Evolutionary conservation across 2,329 filamentous ascomycete genomes (phyloP), one percentile per base, ranked within the genome.

Genomic region (Anthostomella pinea): DNA sequence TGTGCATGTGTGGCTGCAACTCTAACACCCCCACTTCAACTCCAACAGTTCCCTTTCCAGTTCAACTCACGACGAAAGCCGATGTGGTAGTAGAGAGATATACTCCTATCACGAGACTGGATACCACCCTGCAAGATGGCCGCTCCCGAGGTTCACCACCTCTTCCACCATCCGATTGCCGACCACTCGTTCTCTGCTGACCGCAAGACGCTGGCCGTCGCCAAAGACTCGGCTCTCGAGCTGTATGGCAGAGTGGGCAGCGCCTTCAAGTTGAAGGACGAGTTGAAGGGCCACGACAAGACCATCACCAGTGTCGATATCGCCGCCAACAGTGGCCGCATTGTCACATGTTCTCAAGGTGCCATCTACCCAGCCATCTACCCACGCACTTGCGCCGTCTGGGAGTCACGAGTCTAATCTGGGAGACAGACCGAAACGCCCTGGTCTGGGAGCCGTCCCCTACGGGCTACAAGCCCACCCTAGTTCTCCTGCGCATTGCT

Each of bases 141-240:
- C 37, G 65, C 83, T 42, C 87, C 90, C 49, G 87, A 97, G 75
- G 86, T 95, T 41, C 88, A 97, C 69, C 90, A 97, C 60, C 84
- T 98, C 51, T 98, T 98, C 72, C 89, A 97, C 71, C 81, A 85
- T 54, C 89, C 91, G 45, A 96, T 98, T 60, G 87, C 88, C 51
- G 93, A 98, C 73, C 93, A 98, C 68, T 96, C 91, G 39, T 98
- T 98, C 79, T 95, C 90, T 49, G 82, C 88, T 46, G 93, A 98
- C 69, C 87, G 83, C 62, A 73, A 82, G 63, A 90, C 85, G 18
- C 77, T 98, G 39, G 93, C 93, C 39, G 90, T 98, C 39, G 87
- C 91, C 47, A 85, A 88, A 56, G 91, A 97, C 62, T 89, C 84
- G 59, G 79, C 81, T 52, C 84, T 98, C 57, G 89, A 96, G 72